Base-by-base conservation (phyloP, 345 rosid species). In the Nephelium lappaceum region DNA sequence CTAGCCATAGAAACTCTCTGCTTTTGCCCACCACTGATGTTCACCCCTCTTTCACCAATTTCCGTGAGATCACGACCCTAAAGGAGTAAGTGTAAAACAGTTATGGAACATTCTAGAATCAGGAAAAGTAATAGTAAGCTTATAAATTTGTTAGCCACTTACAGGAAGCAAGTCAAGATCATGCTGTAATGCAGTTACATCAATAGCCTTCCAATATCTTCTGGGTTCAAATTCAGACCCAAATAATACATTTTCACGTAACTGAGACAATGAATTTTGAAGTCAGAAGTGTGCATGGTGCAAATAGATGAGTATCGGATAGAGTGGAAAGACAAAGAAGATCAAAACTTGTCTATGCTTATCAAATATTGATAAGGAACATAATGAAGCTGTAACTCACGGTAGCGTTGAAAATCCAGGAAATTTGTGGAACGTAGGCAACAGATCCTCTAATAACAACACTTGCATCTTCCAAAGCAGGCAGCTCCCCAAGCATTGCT, bases 31-130 rank as follows among this genome's bases (percentile, higher is more conserved):
- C 99, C 99, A 81, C 99, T 96, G 41, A 96, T 91, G 85, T 96
- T 96, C 67, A 96, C 99, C 77, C 99, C 99, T 82, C 99, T 93
- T 84, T 96, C 99, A 77, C 98, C 99, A 81, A 96, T 96, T 90
- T 96, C 99, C 0, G 98, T 89, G 72, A 88, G 85, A 89, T 96
- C 99, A 79, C 87, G 92, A 18, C 93, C 97, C 99, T 96, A 84
- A 72, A 74, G 73, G 80, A 43, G 63, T 6, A 21, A 39, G 65
- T 31, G 31, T 47, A 51, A 77, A 38, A 38, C 57, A 72, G 65
- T 83, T 77, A 78, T 36, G 38, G 45, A 67, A 58, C 67, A 77
- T 77, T 69, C 63, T 70, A 67, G 27, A 72, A 38, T 39, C 49
- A 38, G 64, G 61, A 57, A 16, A 55, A 39, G 42, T 68, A 57